These are phyloP conservation scores for Ceratobasidium sp. DNA, from an alignment of 1,284 basidiomycete species.

Conservation along the genomic window DNA sequence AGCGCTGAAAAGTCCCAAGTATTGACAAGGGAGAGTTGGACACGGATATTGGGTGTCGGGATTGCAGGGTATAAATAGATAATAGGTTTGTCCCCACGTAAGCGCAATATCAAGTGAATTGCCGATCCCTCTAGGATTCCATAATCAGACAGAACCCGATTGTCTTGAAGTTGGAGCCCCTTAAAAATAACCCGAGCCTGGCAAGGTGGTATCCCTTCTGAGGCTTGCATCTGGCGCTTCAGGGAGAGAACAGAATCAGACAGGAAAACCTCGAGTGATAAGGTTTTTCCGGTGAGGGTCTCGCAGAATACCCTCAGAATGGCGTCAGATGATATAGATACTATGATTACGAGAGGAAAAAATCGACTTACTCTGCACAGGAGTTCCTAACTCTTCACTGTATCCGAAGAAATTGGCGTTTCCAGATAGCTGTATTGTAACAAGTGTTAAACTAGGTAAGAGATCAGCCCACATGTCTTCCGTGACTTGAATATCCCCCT, in stretches of 20 bases:
- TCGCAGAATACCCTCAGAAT: not conserved
- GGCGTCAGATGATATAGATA: not conserved
- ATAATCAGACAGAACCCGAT: not conserved
- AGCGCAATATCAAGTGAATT: not conserved
- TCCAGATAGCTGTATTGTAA: not conserved
- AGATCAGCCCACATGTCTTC: slow-evolving; percentile 13
- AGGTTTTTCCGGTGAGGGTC: not conserved
- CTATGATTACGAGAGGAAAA: not conserved
- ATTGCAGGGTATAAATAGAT: slow-evolving; percentile 49
- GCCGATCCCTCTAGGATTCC: not conserved
- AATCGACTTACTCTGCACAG: not conserved
- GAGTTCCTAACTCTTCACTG: not conserved
- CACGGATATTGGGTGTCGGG: slow-evolving; percentile 43
- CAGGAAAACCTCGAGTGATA: not conserved
- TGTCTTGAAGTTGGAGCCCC: slow-evolving; percentile 97
- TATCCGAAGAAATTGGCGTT: not conserved
- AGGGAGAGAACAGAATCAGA: slow-evolving; percentile 91
- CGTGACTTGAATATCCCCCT: not conserved
- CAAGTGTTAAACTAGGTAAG: not conserved
- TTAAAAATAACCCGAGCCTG: slow-evolving; percentile 84
- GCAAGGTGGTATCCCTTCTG: slow-evolving; percentile 82
- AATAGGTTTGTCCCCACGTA: slow-evolving; percentile 46
- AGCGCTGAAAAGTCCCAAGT: slow-evolving; percentile 54
- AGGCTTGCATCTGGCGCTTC: slow-evolving; percentile 96
- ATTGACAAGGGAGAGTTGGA: slow-evolving; percentile 50